These are phyloP conservation scores for Coelastrella sp. DNA, from an alignment of 139 green algal species.

Conservation along the genomic window DNA sequence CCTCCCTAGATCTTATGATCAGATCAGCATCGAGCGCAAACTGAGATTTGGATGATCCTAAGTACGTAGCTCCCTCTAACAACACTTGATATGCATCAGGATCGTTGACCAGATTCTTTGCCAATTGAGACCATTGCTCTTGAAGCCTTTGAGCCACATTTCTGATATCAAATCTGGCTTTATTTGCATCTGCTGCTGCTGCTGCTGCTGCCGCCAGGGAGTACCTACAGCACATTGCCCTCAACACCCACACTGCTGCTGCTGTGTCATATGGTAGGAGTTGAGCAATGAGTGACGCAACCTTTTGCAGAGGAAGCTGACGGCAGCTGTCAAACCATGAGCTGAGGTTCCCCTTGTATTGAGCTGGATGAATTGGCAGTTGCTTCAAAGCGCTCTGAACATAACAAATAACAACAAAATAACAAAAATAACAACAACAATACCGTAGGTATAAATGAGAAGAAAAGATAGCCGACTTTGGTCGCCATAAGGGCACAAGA, in stretches of 20 bases:
- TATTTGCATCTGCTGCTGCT: not conserved
- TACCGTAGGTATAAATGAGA: no score
- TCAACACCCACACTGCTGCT: conserved; percentile 20
- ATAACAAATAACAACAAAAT: not conserved
- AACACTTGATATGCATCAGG: conserved; percentile 22
- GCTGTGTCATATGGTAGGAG: not conserved
- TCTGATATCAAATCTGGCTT: not conserved
- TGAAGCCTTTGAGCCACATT: not conserved
- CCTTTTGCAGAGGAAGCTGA: not conserved
- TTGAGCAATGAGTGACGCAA: not conserved
- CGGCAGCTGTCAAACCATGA: not conserved
- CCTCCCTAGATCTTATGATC: not conserved
- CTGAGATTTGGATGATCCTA: not conserved
- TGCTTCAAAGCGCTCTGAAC: not conserved
- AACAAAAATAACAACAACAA: no score
- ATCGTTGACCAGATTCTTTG: not conserved
- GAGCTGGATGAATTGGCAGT: not conserved
- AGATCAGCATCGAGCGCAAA: conserved; percentile 8
- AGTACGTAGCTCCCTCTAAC: not conserved
- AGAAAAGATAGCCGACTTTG: no score
- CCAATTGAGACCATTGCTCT: not conserved
- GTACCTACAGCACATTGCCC: not conserved
- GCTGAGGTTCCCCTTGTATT: not conserved
- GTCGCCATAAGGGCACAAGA: no score
- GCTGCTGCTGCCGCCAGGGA: not conserved